Percentiles rank a stretch among this genome's conserved stretches.
phyloP scores from a whole-genome alignment of 192 early-diverging fungal species.

The Thamnidium elegans region DNA sequence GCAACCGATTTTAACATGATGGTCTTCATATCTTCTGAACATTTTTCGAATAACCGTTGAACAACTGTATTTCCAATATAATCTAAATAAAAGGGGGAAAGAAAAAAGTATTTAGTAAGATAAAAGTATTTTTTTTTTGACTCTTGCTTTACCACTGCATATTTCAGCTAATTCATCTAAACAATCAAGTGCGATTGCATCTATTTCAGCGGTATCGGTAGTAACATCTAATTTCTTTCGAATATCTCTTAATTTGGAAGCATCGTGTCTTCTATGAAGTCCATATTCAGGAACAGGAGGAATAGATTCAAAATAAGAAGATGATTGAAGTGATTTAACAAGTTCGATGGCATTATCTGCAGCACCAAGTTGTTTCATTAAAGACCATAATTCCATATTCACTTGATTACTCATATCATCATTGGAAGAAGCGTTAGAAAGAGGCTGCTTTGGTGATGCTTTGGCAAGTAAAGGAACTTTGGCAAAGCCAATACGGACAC shows the following conservation, averaged over 20 bases:
- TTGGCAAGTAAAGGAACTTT: slow-evolving; percentile 68
- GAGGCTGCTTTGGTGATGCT: slow-evolving; percentile 20
- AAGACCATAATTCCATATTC: neutral
- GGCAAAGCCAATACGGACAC: slow-evolving; percentile 87
- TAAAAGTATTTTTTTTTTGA: neutral
- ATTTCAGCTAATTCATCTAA: slow-evolving; percentile 85
- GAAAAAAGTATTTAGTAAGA: neutral
- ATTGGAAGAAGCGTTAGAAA: slow-evolving; percentile 9
- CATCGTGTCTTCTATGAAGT: slow-evolving; percentile 58
- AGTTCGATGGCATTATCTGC: neutral
- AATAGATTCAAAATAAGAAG: slow-evolving; percentile 35
- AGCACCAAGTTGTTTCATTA: slow-evolving; percentile 1
- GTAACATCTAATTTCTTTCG: slow-evolving; percentile 73
- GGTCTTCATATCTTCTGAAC: slow-evolving; percentile 62
- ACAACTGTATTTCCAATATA: slow-evolving; percentile 97
- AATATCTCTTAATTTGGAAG: slow-evolving; percentile 79
- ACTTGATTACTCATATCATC: neutral
- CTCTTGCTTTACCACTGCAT: slow-evolving; percentile 65
- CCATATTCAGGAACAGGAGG: slow-evolving; percentile 12
- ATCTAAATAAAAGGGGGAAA: slow-evolving; percentile 33
- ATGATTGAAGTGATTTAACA: neutral
- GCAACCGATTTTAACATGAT: slow-evolving; percentile 73
- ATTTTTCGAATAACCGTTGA: slow-evolving; percentile 85
- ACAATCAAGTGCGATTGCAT: slow-evolving; percentile 70
- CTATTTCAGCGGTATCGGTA: slow-evolving; percentile 63